A percentile compares a stretch with the other conserved stretches of the same genome.
Evolutionary conservation across 306 rosid genomes (phyloP).

Genomic region (Acacia melanoxylon): DNA sequence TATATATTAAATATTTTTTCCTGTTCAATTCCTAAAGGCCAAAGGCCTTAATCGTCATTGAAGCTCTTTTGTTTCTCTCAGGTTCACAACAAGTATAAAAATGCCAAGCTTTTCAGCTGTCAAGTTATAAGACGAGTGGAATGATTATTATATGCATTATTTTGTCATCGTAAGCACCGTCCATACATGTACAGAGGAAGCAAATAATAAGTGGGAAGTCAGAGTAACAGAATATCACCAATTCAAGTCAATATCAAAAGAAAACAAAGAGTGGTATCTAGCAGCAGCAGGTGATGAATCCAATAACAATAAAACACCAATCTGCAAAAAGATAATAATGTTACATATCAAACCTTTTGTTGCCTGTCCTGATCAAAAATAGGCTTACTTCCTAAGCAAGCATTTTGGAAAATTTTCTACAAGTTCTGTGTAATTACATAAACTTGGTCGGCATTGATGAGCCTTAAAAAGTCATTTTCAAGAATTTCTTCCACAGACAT

Average conservation of each 20-base stretch:
- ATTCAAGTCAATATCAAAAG: background rate
- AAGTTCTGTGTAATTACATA: background rate
- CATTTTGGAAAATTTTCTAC: constrained; percentile 16
- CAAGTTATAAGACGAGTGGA: background rate
- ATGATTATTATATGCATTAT: background rate
- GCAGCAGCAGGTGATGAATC: constrained; percentile 23
- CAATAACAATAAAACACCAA: constrained; percentile 20
- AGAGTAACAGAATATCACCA: background rate
- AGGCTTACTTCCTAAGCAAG: background rate
- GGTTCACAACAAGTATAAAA: background rate
- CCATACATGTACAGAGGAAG: constrained; percentile 14
- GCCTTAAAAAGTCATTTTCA: constrained; percentile 1
- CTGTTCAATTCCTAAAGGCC: background rate
- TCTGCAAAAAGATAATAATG: background rate
- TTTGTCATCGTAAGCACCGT: constrained; percentile 26
- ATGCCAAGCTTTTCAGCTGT: constrained; percentile 22
- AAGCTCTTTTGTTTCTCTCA: background rate
- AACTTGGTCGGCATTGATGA: background rate
- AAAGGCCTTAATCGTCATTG: background rate
- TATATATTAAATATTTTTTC: background rate
- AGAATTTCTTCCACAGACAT: background rate
- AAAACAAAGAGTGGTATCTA: background rate
- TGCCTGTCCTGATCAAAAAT: background rate
- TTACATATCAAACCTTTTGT: background rate
- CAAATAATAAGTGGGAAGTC: background rate